Evolutionary conservation across 306 rosid genomes (phyloP), one percentile per base, ranked within the genome.

Genomic region (Fagus crenata): DNA sequence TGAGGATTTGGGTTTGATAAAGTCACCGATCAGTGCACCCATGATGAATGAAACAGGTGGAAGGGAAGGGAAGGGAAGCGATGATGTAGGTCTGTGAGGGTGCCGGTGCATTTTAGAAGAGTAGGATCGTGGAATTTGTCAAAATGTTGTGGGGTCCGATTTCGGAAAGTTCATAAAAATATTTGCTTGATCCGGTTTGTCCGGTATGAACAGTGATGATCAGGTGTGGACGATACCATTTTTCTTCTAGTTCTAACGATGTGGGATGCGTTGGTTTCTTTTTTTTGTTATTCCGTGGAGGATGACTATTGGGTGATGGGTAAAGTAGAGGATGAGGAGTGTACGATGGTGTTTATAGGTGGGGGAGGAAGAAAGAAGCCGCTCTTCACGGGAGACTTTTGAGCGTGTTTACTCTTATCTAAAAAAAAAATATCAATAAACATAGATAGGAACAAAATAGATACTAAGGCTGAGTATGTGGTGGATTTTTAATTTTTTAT

Each of bases 1-100:
- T 9, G 51, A 43, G 11, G 14, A 9, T 22, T 22, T 22, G 11
- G 90, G 89, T 18, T 78, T 76, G 58, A 75, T 59, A 6, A 67
- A 71, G 69, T 67, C 49, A 7, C 84, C 78, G 0, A 71, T 4
- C 15, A 85, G 2, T 1, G 67, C 12, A 67, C 31, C 69, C 13
- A 78, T 46, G 1, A 46, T 9, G 51, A 22, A 22, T 22, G 28
- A 22, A 22, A 22, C 28, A 22, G 28, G 28, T 22, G 28, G 28
- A 22, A 22, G 28, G 28, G 28, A 22, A 22, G 28, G 28, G 28
- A 22, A 41, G 46, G 9, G 46, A 42, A 9, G 11, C 51, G 51
- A 22, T 22, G 28, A 22, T 22, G 28, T 22, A 22, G 28, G 28
- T 22, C 28, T 22, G 28, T 22, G 28, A 22, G 28, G 13, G 51